Evolutionary conservation across 345 rosid species (phyloP).

Genomic region (Schrenkiella parvula): DNA sequence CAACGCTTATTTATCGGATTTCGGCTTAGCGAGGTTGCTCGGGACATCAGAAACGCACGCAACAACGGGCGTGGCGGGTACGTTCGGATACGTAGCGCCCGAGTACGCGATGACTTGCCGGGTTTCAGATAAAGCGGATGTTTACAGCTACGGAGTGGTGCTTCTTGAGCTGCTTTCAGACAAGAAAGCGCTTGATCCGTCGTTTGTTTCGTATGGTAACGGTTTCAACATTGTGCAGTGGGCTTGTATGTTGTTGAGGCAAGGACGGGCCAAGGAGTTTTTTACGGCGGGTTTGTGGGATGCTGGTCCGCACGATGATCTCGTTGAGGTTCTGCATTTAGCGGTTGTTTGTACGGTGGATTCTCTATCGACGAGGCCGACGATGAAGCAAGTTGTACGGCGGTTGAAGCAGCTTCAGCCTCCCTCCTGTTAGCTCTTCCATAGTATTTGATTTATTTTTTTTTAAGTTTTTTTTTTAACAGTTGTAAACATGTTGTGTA

Average conservation of each 20-base stretch:
- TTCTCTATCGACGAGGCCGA: constrained; percentile 51
- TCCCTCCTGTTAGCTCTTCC: constrained; percentile 20
- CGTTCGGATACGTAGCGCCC: constrained; percentile 94
- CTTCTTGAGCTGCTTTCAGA: constrained; percentile 86
- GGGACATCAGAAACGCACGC: constrained; percentile 98
- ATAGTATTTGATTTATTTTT: not conserved
- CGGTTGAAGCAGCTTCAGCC: constrained; percentile 43
- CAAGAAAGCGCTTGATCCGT: constrained; percentile 89
- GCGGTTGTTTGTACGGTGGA: constrained; percentile 56
- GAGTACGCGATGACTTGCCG: constrained; percentile 97
- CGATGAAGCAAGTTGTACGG: constrained; percentile 57
- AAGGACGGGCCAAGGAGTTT: constrained; percentile 73
- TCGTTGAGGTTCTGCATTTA: constrained; percentile 54
- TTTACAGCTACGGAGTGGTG: constrained; percentile 93
- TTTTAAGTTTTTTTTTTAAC: not conserved
- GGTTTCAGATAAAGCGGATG: constrained; percentile 95
- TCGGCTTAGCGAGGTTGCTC: constrained; percentile 83
- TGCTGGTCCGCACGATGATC: constrained; percentile 51
- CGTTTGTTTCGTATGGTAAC: constrained; percentile 56
- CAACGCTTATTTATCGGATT: constrained; percentile 85
- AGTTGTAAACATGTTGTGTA: constrained; percentile 18
- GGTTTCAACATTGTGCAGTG: constrained; percentile 38
- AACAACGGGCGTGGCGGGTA: constrained; percentile 93
- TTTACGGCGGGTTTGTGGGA: constrained; percentile 55
- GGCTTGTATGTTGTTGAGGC: constrained; percentile 64